These are phyloP conservation scores for Fusarium sp. DNA, from an alignment of 2,329 filamentous ascomycete species.

Conservation along the genomic window DNA sequence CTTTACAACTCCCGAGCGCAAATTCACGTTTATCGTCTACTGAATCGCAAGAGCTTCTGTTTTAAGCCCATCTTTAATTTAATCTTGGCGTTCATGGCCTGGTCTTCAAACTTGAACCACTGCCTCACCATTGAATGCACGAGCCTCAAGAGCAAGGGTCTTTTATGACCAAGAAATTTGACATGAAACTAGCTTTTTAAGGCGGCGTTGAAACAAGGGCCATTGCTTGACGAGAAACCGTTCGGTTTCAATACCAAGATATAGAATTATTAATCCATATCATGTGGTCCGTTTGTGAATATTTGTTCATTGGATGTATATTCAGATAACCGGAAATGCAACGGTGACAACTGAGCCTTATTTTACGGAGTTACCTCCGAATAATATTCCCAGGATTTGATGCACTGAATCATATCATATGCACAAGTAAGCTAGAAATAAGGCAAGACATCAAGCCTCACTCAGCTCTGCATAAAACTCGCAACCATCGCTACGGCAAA, in stretches of 20 bases:
- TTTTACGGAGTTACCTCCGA: neutral
- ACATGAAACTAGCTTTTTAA: slow-evolving; percentile 19
- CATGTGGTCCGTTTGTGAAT: neutral
- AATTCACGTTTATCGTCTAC: slow-evolving; percentile 9
- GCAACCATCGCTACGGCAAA: neutral
- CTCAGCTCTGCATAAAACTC: slow-evolving; percentile 2
- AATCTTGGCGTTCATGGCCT: slow-evolving; percentile 4
- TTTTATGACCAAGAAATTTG: slow-evolving; percentile 19
- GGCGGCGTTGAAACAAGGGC: slow-evolving; percentile 38
- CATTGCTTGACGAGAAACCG: neutral
- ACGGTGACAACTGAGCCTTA: neutral
- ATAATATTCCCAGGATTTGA: neutral
- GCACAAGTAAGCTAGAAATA: neutral
- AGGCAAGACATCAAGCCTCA: slow-evolving; percentile 13
- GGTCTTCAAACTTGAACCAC: slow-evolving; percentile 18
- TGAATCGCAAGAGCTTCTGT: slow-evolving; percentile 14
- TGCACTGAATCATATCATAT: neutral
- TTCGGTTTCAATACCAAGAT: neutral
- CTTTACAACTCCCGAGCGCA: slow-evolving; percentile 21
- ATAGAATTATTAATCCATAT: neutral
- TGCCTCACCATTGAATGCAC: slow-evolving; percentile 43
- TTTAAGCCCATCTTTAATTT: slow-evolving; percentile 4
- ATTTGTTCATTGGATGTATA: neutral
- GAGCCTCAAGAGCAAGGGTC: slow-evolving; percentile 23
- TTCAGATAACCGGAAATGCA: slow-evolving; percentile 3